phyloP scores from a whole-genome alignment of 257 asterid genomes.

The Solanum chiquidenum region DNA sequence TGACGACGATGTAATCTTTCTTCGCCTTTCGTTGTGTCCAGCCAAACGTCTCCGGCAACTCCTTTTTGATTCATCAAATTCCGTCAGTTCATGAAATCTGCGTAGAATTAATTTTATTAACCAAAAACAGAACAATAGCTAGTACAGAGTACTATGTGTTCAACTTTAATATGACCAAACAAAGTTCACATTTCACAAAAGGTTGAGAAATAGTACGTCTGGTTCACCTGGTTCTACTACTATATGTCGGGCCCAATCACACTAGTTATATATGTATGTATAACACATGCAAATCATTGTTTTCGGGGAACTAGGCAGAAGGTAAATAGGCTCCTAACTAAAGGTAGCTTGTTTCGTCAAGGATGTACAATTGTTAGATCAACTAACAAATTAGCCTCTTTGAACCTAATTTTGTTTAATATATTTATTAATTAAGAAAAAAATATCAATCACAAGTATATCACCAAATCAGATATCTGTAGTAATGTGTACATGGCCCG shows the following conservation, averaged over 20 bases:
- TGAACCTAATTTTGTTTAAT: not conserved
- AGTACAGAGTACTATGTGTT: not conserved
- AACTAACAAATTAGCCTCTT: not conserved
- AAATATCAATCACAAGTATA: not conserved
- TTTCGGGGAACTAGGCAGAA: too few relatives aligned
- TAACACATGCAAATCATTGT: too few relatives aligned
- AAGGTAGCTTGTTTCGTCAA: not conserved
- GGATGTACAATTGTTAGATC: not conserved
- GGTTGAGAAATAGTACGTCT: not conserved
- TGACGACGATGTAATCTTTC: conserved; percentile 17
- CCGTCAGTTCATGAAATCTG: conserved; percentile 26
- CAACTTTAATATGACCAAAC: not conserved
- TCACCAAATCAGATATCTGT: not conserved
- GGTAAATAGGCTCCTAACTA: too few relatives aligned
- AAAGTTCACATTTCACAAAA: not conserved
- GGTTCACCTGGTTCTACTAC: not conserved
- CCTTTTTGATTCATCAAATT: conserved; percentile 26
- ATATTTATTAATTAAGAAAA: not conserved
- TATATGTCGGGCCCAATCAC: not conserved
- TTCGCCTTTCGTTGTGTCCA: conserved; percentile 63
- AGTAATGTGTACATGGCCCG: not conserved
- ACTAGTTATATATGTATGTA: not conserved
- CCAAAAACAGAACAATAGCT: not conserved
- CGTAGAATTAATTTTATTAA: not conserved
- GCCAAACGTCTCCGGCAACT: conserved; percentile 33